Conservation (phyloP, 768 basidiomycete genomes). For the Lactifluus piperatus region DNA sequence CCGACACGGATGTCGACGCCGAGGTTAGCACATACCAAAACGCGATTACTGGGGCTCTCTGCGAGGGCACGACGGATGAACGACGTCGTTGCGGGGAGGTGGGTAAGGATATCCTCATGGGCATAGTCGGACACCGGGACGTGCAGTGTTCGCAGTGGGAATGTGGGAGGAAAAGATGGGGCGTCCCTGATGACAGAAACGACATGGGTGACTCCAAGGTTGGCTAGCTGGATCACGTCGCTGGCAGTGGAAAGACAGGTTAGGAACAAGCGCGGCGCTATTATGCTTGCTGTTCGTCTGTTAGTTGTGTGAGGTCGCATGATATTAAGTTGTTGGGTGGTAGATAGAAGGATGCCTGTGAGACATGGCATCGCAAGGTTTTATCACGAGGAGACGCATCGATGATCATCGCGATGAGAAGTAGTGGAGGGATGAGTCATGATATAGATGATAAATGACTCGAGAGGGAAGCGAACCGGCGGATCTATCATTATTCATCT, state of each 20-base stretch:
- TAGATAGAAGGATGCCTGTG: not conserved
- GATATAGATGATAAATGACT: not conserved
- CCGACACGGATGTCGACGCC: too few relatives aligned
- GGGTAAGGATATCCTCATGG: slow-evolving; percentile 34
- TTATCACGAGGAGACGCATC: not conserved
- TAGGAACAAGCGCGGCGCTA: slow-evolving; percentile 49
- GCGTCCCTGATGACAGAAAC: slow-evolving; percentile 52
- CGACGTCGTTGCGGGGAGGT: slow-evolving; percentile 41
- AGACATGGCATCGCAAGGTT: not conserved
- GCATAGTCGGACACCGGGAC: slow-evolving; percentile 39
- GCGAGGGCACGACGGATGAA: slow-evolving; percentile 45
- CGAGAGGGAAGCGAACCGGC: not conserved
- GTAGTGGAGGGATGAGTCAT: not conserved
- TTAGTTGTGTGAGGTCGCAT: not conserved
- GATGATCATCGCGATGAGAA: not conserved
- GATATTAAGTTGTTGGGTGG: not conserved
- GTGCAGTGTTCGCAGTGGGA: slow-evolving; percentile 39
- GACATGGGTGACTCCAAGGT: slow-evolving; percentile 66
- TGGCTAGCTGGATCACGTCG: slow-evolving; percentile 36
- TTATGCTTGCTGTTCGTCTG: slow-evolving; percentile 25
- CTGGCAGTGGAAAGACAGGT: slow-evolving; percentile 52
- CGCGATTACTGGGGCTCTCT: slow-evolving; percentile 35
- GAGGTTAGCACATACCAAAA: slow-evolving; percentile 35
- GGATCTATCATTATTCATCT: too few relatives aligned
- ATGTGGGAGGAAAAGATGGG: slow-evolving; percentile 34